phyloP scores from a whole-genome alignment of 129 eudicot genomes.

The Helichrysum umbraculigerum region DNA sequence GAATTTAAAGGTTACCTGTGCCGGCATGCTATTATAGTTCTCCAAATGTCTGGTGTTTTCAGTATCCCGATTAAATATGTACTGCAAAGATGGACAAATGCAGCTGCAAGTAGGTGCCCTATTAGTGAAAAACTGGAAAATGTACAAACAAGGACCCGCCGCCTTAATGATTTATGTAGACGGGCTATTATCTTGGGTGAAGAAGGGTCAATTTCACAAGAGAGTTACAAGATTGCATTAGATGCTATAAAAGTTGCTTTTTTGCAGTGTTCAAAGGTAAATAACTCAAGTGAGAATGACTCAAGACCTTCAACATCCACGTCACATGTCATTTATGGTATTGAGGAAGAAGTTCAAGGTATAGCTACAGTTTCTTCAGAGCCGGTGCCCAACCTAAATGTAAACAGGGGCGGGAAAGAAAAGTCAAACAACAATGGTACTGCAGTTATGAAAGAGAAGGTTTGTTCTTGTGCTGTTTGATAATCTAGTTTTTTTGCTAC shows the following conservation, averaged over 20 bases:
- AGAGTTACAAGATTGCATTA: slow-evolving; percentile 69
- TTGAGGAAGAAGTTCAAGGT: slow-evolving; percentile 24
- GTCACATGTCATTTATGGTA: neutral
- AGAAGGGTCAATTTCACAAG: slow-evolving; percentile 87
- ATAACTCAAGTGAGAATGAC: slow-evolving; percentile 42
- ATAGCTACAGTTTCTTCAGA: slow-evolving; percentile 32
- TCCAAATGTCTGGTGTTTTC: slow-evolving; percentile 94
- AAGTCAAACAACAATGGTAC: slow-evolving; percentile 31
- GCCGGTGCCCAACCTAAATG: slow-evolving; percentile 30
- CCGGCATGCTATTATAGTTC: slow-evolving; percentile 85
- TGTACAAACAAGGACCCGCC: slow-evolving; percentile 77
- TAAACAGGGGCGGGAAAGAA: slow-evolving; percentile 45
- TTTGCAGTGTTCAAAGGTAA: slow-evolving; percentile 49
- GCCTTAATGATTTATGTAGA: slow-evolving; percentile 81
- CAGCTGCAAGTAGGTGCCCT: slow-evolving; percentile 66
- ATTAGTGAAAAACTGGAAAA: slow-evolving; percentile 69
- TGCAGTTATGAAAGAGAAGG: slow-evolving; percentile 59
- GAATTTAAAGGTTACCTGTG: slow-evolving; percentile 85
- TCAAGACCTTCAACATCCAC: slow-evolving; percentile 18
- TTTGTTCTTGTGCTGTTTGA: slow-evolving; percentile 33
- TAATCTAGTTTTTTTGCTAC: neutral
- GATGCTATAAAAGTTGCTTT: slow-evolving; percentile 71
- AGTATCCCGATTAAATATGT: slow-evolving; percentile 63
- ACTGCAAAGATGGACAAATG: slow-evolving; percentile 91
- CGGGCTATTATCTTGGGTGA: slow-evolving; percentile 90